Conservation (phyloP, 495 filamentous ascomycete species). For the Neurospora cerealis region DNA sequence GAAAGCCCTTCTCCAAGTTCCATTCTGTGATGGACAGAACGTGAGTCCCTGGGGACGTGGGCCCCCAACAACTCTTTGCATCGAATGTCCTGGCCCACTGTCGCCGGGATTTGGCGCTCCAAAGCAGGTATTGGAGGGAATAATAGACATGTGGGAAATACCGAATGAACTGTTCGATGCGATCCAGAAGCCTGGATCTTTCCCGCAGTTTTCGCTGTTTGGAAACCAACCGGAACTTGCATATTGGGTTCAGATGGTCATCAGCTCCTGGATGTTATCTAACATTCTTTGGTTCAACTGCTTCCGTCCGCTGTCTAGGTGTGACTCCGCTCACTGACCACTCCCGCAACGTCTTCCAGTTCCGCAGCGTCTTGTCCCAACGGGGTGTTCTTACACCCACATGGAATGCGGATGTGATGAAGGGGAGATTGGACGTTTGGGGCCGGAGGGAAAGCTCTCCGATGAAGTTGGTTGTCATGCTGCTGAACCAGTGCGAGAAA, state of each 20-base stretch:
- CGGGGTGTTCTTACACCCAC: no score
- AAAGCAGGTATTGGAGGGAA: neutral
- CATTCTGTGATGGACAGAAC: accelerated
- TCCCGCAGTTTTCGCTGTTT: neutral
- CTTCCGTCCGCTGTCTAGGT: no score
- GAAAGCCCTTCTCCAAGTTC: neutral
- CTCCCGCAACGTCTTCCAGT: no score
- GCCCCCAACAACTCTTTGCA: neutral
- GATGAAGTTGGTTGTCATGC: accelerated
- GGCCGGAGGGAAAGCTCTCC: neutral
- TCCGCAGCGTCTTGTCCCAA: no score
- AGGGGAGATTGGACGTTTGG: neutral
- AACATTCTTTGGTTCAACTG: neutral
- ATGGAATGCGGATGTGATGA: neutral
- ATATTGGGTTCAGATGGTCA: neutral
- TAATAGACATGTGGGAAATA: neutral
- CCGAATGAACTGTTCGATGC: neutral
- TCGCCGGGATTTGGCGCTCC: neutral
- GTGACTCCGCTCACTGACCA: no score
- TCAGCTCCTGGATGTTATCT: neutral
- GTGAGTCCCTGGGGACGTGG: neutral
- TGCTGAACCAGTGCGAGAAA: neutral
- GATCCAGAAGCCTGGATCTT: neutral
- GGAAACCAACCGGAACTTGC: no score
- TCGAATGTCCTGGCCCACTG: neutral